Percentiles rank a stretch among this genome's conserved stretches.
Conservation (phyloP, 306 rosid genomes). For the Hippophae rhamnoides region DNA sequence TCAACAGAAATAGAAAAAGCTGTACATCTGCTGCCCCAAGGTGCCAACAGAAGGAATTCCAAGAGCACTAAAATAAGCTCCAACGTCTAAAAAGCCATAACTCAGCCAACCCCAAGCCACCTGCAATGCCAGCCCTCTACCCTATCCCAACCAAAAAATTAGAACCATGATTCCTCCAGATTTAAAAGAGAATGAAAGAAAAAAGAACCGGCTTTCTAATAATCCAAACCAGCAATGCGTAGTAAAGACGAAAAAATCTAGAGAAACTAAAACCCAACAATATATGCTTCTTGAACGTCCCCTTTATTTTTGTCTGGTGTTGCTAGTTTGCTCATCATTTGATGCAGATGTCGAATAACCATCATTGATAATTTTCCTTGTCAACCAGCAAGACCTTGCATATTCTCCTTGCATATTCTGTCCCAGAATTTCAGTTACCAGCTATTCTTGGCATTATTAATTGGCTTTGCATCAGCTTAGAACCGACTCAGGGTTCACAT, state of each 20-base stretch:
- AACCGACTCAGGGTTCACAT: slow-evolving; percentile 54
- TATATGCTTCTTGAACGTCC: slow-evolving; percentile 29
- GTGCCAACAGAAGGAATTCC: slow-evolving; percentile 32
- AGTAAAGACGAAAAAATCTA: slow-evolving; percentile 11
- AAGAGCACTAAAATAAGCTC: slow-evolving; percentile 57
- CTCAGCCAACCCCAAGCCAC: no score
- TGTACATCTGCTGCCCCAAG: slow-evolving; percentile 27
- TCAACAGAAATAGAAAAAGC: slow-evolving; percentile 38
- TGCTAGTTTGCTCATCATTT: slow-evolving; percentile 11
- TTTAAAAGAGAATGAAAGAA: slow-evolving; percentile 30
- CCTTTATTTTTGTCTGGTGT: slow-evolving; percentile 20
- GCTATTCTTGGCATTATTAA: slow-evolving; percentile 1
- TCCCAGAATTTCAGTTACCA: neutral
- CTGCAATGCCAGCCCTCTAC: slow-evolving; percentile 2
- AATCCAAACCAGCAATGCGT: slow-evolving; percentile 23
- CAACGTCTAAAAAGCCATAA: slow-evolving; percentile 19
- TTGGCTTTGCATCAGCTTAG: slow-evolving; percentile 26
- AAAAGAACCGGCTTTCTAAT: slow-evolving; percentile 41
- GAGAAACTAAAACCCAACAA: slow-evolving; percentile 22
- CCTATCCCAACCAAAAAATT: slow-evolving; percentile 22
- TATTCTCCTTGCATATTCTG: neutral
- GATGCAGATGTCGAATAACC: slow-evolving; percentile 5
- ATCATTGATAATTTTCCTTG: neutral
- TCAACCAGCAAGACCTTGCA: neutral
- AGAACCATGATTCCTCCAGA: slow-evolving; percentile 6